Conservation (phyloP, 805 yeast genomes). For the Yamadazyma olivae region DNA sequence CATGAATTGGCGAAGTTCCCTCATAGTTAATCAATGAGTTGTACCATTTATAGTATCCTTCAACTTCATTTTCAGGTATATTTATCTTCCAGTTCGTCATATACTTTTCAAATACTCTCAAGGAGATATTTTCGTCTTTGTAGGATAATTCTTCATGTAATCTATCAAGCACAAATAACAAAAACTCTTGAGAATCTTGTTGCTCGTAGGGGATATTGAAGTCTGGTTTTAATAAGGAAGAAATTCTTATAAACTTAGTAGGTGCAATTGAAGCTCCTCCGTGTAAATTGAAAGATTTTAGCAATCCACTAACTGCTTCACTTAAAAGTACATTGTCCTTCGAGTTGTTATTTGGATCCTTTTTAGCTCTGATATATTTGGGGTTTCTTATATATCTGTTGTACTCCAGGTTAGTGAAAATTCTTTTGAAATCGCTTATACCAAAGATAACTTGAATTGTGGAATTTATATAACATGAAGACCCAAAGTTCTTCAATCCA, state of each 20-base stretch:
- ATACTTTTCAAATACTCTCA: slow-evolving; percentile 22
- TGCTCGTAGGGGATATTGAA: slow-evolving; percentile 70
- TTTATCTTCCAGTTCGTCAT: slow-evolving; percentile 30
- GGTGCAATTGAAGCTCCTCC: slow-evolving; percentile 67
- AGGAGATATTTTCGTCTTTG: slow-evolving; percentile 23
- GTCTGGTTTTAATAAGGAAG: slow-evolving; percentile 59
- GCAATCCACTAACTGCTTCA: slow-evolving; percentile 50
- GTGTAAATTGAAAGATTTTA: slow-evolving; percentile 54
- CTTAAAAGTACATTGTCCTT: slow-evolving; percentile 33
- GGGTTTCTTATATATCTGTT: slow-evolving; percentile 40
- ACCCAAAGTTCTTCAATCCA: slow-evolving; percentile 66
- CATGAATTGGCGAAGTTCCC: slow-evolving; percentile 66
- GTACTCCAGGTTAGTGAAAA: slow-evolving; percentile 47
- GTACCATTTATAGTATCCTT: slow-evolving; percentile 65
- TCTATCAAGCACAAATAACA: slow-evolving; percentile 62
- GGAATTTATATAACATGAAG: slow-evolving; percentile 74
- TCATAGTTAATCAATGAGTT: slow-evolving; percentile 46
- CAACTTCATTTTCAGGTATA: slow-evolving; percentile 29
- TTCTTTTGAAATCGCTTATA: slow-evolving; percentile 42
- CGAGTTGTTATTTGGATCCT: slow-evolving; percentile 14
- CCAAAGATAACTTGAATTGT: slow-evolving; percentile 71
- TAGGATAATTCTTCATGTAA: slow-evolving; percentile 61
- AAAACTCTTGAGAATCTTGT: slow-evolving; percentile 78
- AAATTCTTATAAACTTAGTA: slow-evolving; percentile 53
- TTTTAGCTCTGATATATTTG: slow-evolving; percentile 21